Conservation (phyloP, 352 stramenopile species). For the Globisporangium yorkense region DNA sequence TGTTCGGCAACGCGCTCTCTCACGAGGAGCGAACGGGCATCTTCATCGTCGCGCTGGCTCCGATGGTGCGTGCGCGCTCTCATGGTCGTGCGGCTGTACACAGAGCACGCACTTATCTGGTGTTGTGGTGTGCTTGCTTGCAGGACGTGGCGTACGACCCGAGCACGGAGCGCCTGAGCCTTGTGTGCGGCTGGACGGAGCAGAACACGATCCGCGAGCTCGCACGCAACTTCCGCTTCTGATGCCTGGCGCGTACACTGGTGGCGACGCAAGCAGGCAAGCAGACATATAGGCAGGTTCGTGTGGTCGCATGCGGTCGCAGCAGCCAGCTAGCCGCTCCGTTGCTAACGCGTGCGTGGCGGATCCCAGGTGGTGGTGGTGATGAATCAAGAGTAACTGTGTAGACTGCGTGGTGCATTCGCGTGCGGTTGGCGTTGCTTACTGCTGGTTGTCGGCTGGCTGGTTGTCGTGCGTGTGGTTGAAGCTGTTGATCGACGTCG, state of each 20-base stretch:
- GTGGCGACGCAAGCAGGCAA: too few species aligned
- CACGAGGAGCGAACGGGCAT: constrained; percentile 71
- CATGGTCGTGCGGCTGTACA: background rate
- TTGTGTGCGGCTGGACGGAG: constrained; percentile 53
- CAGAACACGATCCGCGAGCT: constrained; percentile 60
- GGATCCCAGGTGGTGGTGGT: too few species aligned
- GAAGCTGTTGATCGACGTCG: constrained; percentile 57
- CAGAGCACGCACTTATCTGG: background rate
- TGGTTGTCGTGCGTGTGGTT: constrained; percentile 24
- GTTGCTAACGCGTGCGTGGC: too few species aligned
- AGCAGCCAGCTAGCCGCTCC: too few species aligned
- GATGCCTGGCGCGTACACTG: background rate
- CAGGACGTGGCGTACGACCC: constrained; percentile 65
- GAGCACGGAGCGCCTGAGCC: constrained; percentile 37
- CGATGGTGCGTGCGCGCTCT: constrained; percentile 36
- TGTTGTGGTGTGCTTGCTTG: constrained; percentile 4
- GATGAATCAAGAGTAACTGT: background rate
- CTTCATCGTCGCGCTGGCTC: constrained; percentile 46
- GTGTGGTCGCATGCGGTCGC: too few species aligned
- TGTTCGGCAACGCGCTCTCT: constrained; percentile 61
- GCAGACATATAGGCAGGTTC: too few species aligned
- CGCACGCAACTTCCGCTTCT: constrained; percentile 69
- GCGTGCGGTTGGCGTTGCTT: background rate
- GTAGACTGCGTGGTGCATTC: background rate
- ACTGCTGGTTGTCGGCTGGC: background rate